These are phyloP conservation scores for Pichia sp. DNA, from an alignment of 1,139 yeast genomes.

Conservation along the genomic window DNA sequence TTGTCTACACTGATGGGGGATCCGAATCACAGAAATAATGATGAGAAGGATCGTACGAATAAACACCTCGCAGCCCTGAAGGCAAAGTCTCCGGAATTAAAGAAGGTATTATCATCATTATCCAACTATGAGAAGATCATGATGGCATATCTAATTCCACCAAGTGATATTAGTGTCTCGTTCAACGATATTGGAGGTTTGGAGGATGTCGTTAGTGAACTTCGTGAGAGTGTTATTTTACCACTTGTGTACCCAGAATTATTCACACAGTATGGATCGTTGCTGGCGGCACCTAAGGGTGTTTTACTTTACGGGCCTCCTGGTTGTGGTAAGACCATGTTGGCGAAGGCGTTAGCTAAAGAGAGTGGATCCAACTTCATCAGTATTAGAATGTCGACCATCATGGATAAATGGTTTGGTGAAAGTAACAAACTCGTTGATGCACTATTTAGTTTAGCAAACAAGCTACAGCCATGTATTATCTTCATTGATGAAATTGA, in stretches of 20 bases:
- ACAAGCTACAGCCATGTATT: constrained; percentile 88
- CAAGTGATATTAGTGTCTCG: constrained; percentile 69
- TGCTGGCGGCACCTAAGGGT: constrained; percentile 89
- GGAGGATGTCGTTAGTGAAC: constrained; percentile 71
- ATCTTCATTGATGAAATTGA: constrained; percentile 96
- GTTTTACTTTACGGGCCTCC: constrained; percentile 94
- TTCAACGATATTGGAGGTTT: constrained; percentile 88
- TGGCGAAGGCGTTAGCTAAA: constrained; percentile 90
- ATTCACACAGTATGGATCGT: constrained; percentile 52
- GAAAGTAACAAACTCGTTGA: constrained; percentile 93
- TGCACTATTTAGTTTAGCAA: constrained; percentile 86
- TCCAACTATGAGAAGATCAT: constrained; percentile 65
- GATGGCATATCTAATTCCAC: constrained; percentile 71
- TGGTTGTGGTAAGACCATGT: constrained; percentile 97
- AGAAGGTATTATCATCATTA: constrained; percentile 8
- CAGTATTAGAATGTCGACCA: constrained; percentile 86
- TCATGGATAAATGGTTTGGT: constrained; percentile 98
- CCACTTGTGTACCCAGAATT: constrained; percentile 76
- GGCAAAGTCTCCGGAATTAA: constrained; percentile 11
- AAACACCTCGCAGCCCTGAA: constrained; percentile 12
- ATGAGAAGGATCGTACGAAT: constrained; percentile 14
- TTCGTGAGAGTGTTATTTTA: constrained; percentile 79
- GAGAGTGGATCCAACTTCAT: constrained; percentile 91
- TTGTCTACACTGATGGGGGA: constrained; percentile 13
- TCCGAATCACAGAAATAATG: constrained; percentile 13